Evolutionary conservation across 2,329 filamentous ascomycete genomes (phyloP), one percentile per base, ranked within the genome.

Genomic region (Colletotrichum spaethianum): DNA sequence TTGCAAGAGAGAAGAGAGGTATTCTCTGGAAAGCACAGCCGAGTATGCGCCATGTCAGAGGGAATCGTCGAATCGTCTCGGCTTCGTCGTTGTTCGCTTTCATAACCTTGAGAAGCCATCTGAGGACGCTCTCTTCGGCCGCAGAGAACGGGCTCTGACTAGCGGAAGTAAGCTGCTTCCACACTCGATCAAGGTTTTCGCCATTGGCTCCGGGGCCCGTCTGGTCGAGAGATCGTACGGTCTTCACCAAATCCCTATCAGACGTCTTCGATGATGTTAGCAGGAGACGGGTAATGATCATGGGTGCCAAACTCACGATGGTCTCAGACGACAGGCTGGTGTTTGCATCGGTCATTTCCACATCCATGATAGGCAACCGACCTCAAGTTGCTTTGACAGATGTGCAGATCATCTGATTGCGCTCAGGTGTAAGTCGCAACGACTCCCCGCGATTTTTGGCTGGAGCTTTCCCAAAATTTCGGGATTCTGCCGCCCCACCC

Each of bases 1-100:
- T 91, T 11, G 93, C 93, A 31, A 94, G 85, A 14, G 90, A 91
- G 56, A 93, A 91, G 0, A 91, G 83, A 0, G 93, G 92, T 23
- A 96, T 89, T n/a, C 90, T 83, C 61, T 86, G 83, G 65, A 94
- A 86, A 59, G 93, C 84, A 70, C 87, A 87, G 55, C 85, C 84
- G 31, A 95, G 79, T 44, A 94, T 86, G 38, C 83, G 85, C 93
- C 90, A 92, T 12, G 89, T 85, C 63, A 88, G 78, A 57, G 89
- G 87, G 75, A 86, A 89, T 73, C 88, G 84, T 75, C 89, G 86
- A 62, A 90, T 76, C 50, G 83, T 86, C 78, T 90, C 88, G 63
- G 87, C 85, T 60, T 78, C 80, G 46, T 84, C 79, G 14, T 71
- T 75, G 63, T 70, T 75, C 50, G 82, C 84, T 72, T 86, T 86